A percentile compares a stretch with the other conserved stretches of the same genome.
Evolutionary conservation across 2,329 filamentous ascomycete species (phyloP).

Genomic region (Drechslerella coelobrocha): DNA sequence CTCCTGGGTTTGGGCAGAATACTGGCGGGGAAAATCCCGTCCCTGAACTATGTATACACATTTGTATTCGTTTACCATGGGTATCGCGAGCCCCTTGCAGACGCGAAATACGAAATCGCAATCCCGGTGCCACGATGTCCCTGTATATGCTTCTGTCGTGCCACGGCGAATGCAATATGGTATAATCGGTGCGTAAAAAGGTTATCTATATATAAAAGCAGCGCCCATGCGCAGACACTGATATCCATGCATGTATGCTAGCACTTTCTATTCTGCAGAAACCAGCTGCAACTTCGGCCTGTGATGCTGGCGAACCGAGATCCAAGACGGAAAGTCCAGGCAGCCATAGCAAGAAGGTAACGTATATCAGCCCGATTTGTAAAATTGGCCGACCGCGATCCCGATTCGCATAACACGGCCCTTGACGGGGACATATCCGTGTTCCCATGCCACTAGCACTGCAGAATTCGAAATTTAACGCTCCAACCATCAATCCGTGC

Average conservation of each 20-base stretch:
- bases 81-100: not conserved
- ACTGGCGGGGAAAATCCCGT: no score
- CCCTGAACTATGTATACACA: no score
- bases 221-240: not conserved
- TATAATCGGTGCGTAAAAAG: slow-evolving; percentile 1
- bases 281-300: no score
- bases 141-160: not conserved
- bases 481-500: not conserved
- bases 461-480: not conserved
- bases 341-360: not conserved
- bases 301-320: not conserved
- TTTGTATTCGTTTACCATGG: no score
- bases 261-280: no score
- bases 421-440: not conserved
- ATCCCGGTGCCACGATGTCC: not conserved
- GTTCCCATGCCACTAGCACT: not conserved
- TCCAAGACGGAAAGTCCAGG: slow-evolving; percentile 4
- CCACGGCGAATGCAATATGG: not conserved
- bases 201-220: not conserved
- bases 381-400: slow-evolving; percentile 1
- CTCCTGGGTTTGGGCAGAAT: no score
- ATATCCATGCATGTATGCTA: not conserved
- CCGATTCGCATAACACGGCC: not conserved
- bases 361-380: not conserved
- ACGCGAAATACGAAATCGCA: not conserved